Evolutionary conservation across 2,329 filamentous ascomycete species (phyloP).

Genomic region (Cercospora sesami): DNA sequence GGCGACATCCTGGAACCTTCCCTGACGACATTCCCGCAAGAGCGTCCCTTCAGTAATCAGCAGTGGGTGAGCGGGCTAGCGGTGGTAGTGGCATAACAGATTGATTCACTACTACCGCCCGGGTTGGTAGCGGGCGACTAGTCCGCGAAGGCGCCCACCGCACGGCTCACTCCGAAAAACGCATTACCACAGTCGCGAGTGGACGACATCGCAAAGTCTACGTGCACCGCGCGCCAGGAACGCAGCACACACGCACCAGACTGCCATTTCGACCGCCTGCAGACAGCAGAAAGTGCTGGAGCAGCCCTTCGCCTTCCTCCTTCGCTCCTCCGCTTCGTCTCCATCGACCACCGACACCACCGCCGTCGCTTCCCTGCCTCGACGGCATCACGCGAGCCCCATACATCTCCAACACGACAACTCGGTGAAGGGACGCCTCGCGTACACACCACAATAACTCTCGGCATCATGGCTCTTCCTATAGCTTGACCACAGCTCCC

Average conservation of each 20-base stretch:
- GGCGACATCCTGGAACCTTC: background rate
- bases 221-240: conserved; percentile 6
- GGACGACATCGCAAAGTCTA: conserved; percentile 2
- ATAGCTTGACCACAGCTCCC: conserved; percentile 22
- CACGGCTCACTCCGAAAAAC: conserved; percentile 6
- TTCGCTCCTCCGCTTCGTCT: background rate
- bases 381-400: background rate
- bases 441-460: conserved; percentile 17
- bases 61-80: conserved; percentile 7
- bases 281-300: background rate
- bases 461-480: conserved; percentile 22
- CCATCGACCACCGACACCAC: conserved; percentile 1
- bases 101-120: background rate
- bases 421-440: background rate
- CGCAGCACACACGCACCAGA: conserved; percentile 7
- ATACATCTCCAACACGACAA: background rate
- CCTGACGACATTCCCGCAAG: background rate
- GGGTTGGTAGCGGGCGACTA: background rate
- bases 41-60: background rate
- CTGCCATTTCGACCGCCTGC: background rate
- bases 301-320: background rate
- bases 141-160: conserved; percentile 1
- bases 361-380: conserved; percentile 4
- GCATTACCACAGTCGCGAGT: conserved; percentile 11
- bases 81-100: conserved; percentile 2